A percentile compares a stretch with the other conserved stretches of the same genome.
Evolutionary conservation across 805 yeast genomes (phyloP).

Genomic region (Teunomyces panamensis): DNA sequence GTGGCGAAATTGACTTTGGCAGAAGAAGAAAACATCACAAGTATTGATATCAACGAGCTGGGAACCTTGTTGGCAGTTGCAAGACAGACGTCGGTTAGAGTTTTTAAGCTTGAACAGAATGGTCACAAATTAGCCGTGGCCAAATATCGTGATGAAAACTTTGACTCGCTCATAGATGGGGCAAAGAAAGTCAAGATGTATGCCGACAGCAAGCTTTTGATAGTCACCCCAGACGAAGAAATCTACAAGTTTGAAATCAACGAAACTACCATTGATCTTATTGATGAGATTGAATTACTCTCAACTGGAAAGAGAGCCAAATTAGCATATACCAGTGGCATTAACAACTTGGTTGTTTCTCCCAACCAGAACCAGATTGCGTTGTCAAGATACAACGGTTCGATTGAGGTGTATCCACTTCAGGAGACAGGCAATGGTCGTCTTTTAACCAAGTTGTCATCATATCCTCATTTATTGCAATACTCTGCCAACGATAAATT

Average conservation of each 20-base stretch:
- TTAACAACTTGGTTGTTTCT: conserved; percentile 52
- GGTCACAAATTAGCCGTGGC: conserved; percentile 42
- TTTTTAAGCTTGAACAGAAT: conserved; percentile 57
- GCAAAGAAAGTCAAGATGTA: conserved; percentile 53
- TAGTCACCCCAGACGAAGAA: conserved; percentile 63
- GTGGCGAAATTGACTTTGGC: conserved; percentile 62
- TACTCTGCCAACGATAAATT: conserved; percentile 53
- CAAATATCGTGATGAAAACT: conserved; percentile 48
- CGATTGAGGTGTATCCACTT: conserved; percentile 50
- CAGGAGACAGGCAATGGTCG: conserved; percentile 18
- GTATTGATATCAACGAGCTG: conserved; percentile 61
- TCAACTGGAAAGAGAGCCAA: conserved; percentile 18
- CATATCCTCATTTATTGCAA: conserved; percentile 58
- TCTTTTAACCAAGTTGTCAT: conserved; percentile 57
- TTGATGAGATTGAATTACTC: conserved; percentile 40
- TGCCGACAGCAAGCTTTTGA: conserved; percentile 43
- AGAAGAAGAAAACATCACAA: conserved; percentile 78
- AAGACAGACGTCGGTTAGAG: conserved; percentile 61
- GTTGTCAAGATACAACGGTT: conserved; percentile 62
- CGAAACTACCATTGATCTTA: conserved; percentile 27
- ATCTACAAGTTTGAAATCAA: conserved; percentile 40
- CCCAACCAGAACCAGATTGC: conserved; percentile 47
- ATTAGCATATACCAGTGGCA: conserved; percentile 47
- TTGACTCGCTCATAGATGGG: conserved; percentile 47
- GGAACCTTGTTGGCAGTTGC: conserved; percentile 71